Evolutionary conservation across 2,329 filamentous ascomycete species (phyloP), one percentile per base, ranked within the genome.

Genomic region (Nannizziopsis arthrosporioides): DNA sequence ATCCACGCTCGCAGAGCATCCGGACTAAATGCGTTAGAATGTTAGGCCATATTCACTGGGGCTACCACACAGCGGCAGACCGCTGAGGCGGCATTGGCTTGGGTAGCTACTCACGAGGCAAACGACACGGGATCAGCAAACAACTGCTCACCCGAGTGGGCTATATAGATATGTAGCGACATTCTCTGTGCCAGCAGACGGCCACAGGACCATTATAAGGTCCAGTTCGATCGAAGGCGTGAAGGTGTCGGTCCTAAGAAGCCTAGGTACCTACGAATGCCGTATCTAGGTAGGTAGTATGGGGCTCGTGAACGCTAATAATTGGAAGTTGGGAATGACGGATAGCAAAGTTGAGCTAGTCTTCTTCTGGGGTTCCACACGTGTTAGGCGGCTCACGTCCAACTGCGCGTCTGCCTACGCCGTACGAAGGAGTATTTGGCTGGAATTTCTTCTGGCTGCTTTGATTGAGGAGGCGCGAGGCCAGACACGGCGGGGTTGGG

Each of bases 101-200:
- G 41, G 41, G 45, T 49, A 34, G 27, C 9, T 14, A 72, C 80
- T 59, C 73, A 87, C 83, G 82, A 84, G 58, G 77, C 74, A 68
- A 90, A 84, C 63, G 80, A 78, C 55, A 81, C 75, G 56, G 82
- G 78, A 70, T 94, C 85, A 65, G 85, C 77, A 65, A 81, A 76
- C 63, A 94, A 76, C 70, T 83, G 82, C 74, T 87, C 82, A 73
- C 90, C 90, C 68, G 85, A 88, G 72, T 94, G 89, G 76, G 87
- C 88, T 64, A 94, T 82, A 73, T 87, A 85, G 69, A 94, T 82
- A 72, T 86, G 81, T 66, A 90, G 79, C 73, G 85, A 84, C 87
- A 94, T 94, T 69, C 74, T 77, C 70, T 59, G 58, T 59, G 38
- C 38, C 32, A 18, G 19, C 8, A 42, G 15, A 42, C 7, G 7